phyloP scores from a whole-genome alignment of 768 basidiomycete genomes.

The Lyophyllum decastes region DNA sequence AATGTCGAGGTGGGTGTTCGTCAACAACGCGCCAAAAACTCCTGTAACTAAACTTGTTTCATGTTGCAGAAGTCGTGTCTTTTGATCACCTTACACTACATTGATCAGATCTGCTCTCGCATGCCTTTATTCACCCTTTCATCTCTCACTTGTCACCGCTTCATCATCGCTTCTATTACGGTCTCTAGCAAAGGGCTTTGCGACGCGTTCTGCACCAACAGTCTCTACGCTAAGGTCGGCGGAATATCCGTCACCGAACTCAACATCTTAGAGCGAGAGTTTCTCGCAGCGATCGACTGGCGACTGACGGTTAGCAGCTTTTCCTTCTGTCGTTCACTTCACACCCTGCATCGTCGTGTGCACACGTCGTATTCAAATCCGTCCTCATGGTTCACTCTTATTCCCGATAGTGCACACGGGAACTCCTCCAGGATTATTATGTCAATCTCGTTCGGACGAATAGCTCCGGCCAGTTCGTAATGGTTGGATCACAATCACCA shows the following conservation, averaged over 20 bases:
- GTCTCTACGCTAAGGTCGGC: constrained; percentile 93
- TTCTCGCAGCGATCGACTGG: constrained; percentile 92
- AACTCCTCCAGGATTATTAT: constrained; percentile 92
- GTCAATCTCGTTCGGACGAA: constrained; percentile 90
- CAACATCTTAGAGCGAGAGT: constrained; percentile 93
- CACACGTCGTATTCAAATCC: constrained; percentile 15
- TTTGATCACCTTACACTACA: constrained; percentile 83
- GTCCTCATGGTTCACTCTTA: constrained; percentile 31
- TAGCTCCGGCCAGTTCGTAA: constrained; percentile 57
- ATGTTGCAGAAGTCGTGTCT: constrained; percentile 69
- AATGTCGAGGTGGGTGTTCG: constrained; percentile 80
- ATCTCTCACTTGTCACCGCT: constrained; percentile 96
- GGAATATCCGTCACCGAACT: constrained; percentile 91
- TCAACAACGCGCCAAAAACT: constrained; percentile 1
- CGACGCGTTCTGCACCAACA: constrained; percentile 94
- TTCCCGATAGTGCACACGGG: constrained; percentile 76
- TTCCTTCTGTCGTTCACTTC: constrained; percentile 19
- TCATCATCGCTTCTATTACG: constrained; percentile 91
- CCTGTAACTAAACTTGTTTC: constrained; percentile 10
- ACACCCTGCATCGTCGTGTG: constrained; percentile 13
- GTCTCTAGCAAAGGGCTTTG: constrained; percentile 94
- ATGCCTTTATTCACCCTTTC: constrained; percentile 89
- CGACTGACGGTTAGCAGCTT: constrained; percentile 78
- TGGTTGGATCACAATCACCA: constrained; percentile 45
- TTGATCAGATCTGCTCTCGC: constrained; percentile 90